These are phyloP conservation scores for Abelmoschus esculentus DNA, from an alignment of 345 rosid species.

Conservation along the genomic window DNA sequence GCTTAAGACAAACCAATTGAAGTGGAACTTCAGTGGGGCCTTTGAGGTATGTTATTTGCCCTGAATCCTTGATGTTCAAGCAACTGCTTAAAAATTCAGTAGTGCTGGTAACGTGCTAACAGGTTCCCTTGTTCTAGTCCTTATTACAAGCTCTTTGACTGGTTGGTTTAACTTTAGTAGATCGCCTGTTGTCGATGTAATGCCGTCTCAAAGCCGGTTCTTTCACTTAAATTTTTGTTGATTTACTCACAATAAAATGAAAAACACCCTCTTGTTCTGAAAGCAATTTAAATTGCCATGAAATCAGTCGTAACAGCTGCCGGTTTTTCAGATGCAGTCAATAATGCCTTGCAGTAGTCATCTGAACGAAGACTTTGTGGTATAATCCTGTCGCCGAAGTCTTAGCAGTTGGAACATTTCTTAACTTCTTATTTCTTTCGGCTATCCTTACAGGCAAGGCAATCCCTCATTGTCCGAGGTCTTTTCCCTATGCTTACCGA, in stretches of 20 bases:
- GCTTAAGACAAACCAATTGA: slow-evolving; percentile 93
- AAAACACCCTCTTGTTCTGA: not conserved
- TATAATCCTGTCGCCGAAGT: slow-evolving; percentile 4
- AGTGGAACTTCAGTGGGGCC: slow-evolving; percentile 98
- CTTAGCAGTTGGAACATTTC: not conserved
- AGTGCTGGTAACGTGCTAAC: not conserved
- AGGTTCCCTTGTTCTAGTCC: not conserved
- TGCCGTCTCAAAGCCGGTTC: not conserved
- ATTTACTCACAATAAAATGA: not conserved
- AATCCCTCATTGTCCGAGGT: slow-evolving; percentile 77
- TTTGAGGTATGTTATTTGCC: slow-evolving; percentile 55
- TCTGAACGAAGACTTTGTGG: slow-evolving; percentile 11
- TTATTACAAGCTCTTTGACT: not conserved
- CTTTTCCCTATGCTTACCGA: slow-evolving; percentile 95
- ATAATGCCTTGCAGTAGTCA: slow-evolving; percentile 10
- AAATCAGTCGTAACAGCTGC: not conserved
- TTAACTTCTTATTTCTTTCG: not conserved
- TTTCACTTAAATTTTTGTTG: not conserved
- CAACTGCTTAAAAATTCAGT: not conserved
- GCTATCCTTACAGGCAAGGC: slow-evolving; percentile 53
- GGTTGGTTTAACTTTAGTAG: not conserved
- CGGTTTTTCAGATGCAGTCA: not conserved
- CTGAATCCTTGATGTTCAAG: not conserved
- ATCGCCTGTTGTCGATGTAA: not conserved
- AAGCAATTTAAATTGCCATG: not conserved